Evolutionary conservation across 345 rosid species (phyloP).

Genomic region (Limnanthes douglasii): DNA sequence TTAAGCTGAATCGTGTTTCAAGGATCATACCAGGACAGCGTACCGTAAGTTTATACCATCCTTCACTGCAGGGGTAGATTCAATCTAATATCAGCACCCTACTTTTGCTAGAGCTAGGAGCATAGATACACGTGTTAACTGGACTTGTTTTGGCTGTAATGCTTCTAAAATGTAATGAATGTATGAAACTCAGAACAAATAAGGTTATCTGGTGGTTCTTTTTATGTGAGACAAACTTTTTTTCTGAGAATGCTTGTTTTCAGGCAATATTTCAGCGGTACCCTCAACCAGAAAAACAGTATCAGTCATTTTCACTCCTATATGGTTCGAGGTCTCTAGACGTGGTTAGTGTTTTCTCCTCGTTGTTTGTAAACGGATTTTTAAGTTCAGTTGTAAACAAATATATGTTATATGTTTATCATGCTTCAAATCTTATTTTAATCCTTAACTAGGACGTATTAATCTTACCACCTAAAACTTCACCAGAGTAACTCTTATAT

Average conservation of each 20-base stretch:
- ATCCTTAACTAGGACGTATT: too few species aligned
- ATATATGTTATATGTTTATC: neutral
- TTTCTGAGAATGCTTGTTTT: conserved; percentile 6
- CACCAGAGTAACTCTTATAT: too few species aligned
- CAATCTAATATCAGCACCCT: neutral
- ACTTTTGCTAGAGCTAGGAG: neutral
- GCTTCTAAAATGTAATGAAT: too few species aligned
- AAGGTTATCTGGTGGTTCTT: too few species aligned
- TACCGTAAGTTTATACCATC: conserved; percentile 35
- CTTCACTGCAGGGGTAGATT: conserved; percentile 1
- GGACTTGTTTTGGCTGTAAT: neutral
- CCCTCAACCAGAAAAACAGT: conserved; percentile 69
- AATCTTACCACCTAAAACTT: too few species aligned
- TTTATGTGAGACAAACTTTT: neutral
- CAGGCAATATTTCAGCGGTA: conserved; percentile 63
- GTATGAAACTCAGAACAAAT: too few species aligned
- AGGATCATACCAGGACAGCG: conserved; percentile 72
- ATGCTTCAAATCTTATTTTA: too few species aligned
- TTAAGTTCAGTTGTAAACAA: neutral
- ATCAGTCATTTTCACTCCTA: conserved; percentile 69
- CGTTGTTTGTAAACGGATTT: neutral
- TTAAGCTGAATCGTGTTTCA: conserved; percentile 44
- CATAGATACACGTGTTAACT: neutral
- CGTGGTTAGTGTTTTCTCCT: conserved; percentile 27
- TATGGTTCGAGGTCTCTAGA: conserved; percentile 59